A percentile compares a stretch with the other conserved stretches of the same genome.
Evolutionary conservation across 2,329 filamentous ascomycete genomes (phyloP).

Genomic region (Beauveria medogensis): DNA sequence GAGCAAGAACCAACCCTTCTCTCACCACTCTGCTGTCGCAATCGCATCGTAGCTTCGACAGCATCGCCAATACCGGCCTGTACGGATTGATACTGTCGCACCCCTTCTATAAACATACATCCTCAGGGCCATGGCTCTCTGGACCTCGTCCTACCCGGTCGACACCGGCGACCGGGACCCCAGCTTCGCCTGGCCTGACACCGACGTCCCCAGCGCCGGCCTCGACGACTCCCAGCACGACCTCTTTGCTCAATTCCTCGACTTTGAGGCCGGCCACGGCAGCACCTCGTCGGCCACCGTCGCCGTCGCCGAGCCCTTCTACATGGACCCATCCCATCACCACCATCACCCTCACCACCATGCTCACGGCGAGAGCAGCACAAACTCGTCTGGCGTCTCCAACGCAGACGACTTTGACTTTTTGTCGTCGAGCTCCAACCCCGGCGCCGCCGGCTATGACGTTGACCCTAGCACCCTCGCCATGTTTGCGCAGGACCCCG

Average conservation of each 20-base stretch:
- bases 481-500: conserved; percentile 12
- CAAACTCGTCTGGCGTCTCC: conserved; percentile 27
- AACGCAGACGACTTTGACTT: conserved; percentile 30
- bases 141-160: conserved; percentile 27
- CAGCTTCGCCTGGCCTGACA: conserved; percentile 28
- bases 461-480: conserved; percentile 23
- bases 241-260: conserved; percentile 30
- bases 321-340: conserved; percentile 16
- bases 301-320: conserved; percentile 20
- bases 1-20: background rate
- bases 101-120: background rate
- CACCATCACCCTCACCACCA: background rate
- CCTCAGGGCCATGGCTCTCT: conserved; percentile 25
- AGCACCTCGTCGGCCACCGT: conserved; percentile 12
- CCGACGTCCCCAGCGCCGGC: conserved; percentile 18
- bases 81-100: background rate
- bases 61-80: background rate
- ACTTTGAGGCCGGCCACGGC: conserved; percentile 25
- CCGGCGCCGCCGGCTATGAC: conserved; percentile 21
- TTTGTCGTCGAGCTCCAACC: conserved; percentile 26
- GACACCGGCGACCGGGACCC: conserved; percentile 27
- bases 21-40: background rate
- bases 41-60: background rate
- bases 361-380: conserved; percentile 21
- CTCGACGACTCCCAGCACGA: conserved; percentile 24